These are phyloP conservation scores for Zoysia pacifica DNA, from an alignment of 176 grass and related monocot genomes.

Conservation along the genomic window DNA sequence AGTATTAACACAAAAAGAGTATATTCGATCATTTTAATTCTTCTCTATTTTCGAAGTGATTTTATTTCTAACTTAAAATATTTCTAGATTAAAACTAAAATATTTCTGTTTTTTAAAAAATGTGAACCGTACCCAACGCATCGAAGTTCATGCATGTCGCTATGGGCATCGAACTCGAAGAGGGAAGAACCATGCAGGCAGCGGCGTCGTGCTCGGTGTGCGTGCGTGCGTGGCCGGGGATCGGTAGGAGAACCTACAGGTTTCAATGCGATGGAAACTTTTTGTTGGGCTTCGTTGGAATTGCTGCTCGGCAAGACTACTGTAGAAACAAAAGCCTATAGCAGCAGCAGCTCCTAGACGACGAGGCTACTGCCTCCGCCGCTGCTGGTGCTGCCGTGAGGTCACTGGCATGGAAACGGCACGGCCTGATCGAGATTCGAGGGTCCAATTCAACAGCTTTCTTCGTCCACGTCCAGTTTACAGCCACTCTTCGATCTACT, in stretches of 20 bases:
- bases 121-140: no score
- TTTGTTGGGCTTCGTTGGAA: constrained; percentile 42
- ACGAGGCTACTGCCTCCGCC: not conserved
- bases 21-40: no score
- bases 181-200: no score
- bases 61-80: no score
- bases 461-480: constrained; percentile 16
- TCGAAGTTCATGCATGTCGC: no score
- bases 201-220: no score
- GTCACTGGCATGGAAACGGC: constrained; percentile 40
- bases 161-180: not conserved
- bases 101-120: no score
- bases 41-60: no score
- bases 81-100: no score
- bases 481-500: not conserved
- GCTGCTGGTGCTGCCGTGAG: constrained; percentile 33
- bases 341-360: not conserved
- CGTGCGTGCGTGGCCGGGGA: constrained; percentile 35
- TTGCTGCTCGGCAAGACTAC: constrained; percentile 33
- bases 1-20: no score
- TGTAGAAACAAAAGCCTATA: constrained; percentile 15
- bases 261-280: constrained; percentile 49
- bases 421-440: not conserved
- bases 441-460: constrained; percentile 42
- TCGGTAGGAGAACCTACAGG: constrained; percentile 51